Base-by-base conservation (phyloP, 495 filamentous ascomycete species). In the Penicillium lividum region DNA sequence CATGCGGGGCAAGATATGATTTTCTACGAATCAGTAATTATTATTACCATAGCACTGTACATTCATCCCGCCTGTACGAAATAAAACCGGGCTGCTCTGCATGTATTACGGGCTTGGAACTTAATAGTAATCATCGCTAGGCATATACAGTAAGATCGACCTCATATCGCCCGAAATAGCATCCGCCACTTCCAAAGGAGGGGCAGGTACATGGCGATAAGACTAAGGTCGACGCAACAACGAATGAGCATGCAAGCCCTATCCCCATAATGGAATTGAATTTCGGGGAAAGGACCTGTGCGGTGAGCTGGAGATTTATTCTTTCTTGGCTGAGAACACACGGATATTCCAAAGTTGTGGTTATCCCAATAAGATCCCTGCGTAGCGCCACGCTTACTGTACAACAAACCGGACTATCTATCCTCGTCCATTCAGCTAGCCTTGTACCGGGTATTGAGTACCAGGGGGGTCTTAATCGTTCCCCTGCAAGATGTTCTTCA, bases 161-260 rank as follows among this genome's bases (percentile, higher is more conserved):
- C 13, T 31, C 10, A 6, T 7, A 29, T 15, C 46, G 13, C 46
- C 46, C 46, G 6, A 49, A 30, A 29, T 15, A 49, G 27, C 28
- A 29, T n/a, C 46, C 46, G 46, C 46, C 46, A 49, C 46, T 13
- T 49, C 16, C 36, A 25, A 16, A 27, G 27, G 51, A 53, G 51
- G 36, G 51, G 51, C 22, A 53, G 7, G 22, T n/a, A 38, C 16
- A 18, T 11, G 10, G n/a, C 18, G 45, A 27, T 27, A 11, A 51
- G 9, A 34, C 48, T 22, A 22, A 22, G 22, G 22, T 22, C 22
- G 22, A 22, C 22, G 22, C 22, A 22, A 30, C 27, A 52, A 22
- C 50, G 13, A 28, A 40, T 40, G 18, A 27, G 16, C 15, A 3
- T 11, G 48, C 18, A 25, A 16, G 18, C 31, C 8, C 13, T 22